phyloP scores from a whole-genome alignment of 1,284 basidiomycete species.

The Ganoderma resinaceum region DNA sequence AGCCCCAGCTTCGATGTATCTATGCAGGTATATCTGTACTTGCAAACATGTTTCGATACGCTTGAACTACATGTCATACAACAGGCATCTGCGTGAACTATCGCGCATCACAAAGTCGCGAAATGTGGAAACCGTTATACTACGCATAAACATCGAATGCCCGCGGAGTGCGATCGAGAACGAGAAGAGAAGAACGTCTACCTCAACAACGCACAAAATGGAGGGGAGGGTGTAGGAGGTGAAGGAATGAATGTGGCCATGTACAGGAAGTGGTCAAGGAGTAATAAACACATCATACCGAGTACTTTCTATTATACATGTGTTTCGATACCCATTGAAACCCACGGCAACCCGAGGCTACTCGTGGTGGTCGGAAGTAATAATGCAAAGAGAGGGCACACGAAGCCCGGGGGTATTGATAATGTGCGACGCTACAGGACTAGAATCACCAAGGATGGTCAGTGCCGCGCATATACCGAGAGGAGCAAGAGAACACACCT shows the following conservation, averaged over 20 bases:
- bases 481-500: constrained; percentile 14
- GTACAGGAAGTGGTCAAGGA: constrained; percentile 2
- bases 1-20: too few species aligned
- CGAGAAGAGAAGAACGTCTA: not conserved
- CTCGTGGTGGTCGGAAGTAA: constrained; percentile 17
- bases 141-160: not conserved
- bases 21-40: not conserved
- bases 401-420: constrained; percentile 26
- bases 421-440: constrained; percentile 16
- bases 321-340: constrained; percentile 18
- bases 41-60: not conserved
- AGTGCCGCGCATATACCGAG: not conserved
- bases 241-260: not conserved
- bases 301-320: constrained; percentile 31
- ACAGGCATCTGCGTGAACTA: not conserved
- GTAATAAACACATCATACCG: constrained; percentile 19
- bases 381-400: constrained; percentile 25
- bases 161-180: not conserved
- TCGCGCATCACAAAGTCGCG: not conserved
- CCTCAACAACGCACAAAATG: not conserved
- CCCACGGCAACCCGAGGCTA: not conserved
- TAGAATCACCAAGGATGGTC: constrained; percentile 7
- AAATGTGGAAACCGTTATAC: not conserved
- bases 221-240: not conserved
- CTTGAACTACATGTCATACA: constrained; percentile 6